These are phyloP conservation scores for Fusarium sp. DNA, from an alignment of 2,329 filamentous ascomycete genomes.

Conservation along the genomic window DNA sequence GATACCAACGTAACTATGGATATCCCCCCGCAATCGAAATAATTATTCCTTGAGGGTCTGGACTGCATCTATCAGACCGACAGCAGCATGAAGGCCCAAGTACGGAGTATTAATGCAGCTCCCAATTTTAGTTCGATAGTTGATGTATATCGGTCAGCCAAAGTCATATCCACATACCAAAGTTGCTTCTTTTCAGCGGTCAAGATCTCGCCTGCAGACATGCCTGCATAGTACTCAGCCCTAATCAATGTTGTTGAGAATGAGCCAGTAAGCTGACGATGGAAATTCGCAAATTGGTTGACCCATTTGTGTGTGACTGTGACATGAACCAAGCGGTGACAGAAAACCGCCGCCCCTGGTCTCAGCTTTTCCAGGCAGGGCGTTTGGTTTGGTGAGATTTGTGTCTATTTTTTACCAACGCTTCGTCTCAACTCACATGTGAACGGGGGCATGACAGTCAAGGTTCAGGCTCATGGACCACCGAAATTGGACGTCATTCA, in stretches of 20 bases:
- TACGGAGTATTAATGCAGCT: conserved; percentile 8
- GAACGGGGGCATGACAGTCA: conserved; percentile 29
- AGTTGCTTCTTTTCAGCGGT: conserved; percentile 39
- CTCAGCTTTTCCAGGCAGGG: conserved; percentile 26
- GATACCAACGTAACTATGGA: conserved; percentile 1
- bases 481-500: conserved; percentile 46
- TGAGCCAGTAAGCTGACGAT: conserved; percentile 30
- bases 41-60: conserved; percentile 16
- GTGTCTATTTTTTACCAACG: not conserved
- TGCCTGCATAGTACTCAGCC: conserved; percentile 19
- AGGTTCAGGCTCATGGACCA: conserved; percentile 33
- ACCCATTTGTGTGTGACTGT: conserved; percentile 27
- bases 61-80: conserved; percentile 18
- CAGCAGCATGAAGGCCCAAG: conserved; percentile 22
- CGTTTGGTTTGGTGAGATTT: not conserved
- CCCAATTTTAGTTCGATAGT: conserved; percentile 2
- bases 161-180: conserved; percentile 9
- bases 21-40: conserved; percentile 30
- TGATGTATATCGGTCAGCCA: conserved; percentile 10
- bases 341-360: conserved; percentile 28
- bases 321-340: conserved; percentile 23
- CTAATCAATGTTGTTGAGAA: conserved; percentile 30
- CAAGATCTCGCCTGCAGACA: conserved; percentile 19
- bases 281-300: conserved; percentile 30
- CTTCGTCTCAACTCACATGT: conserved; percentile 17